These are phyloP conservation scores for Lactifluus subvellereus DNA, from an alignment of 768 basidiomycete genomes.

Conservation along the genomic window DNA sequence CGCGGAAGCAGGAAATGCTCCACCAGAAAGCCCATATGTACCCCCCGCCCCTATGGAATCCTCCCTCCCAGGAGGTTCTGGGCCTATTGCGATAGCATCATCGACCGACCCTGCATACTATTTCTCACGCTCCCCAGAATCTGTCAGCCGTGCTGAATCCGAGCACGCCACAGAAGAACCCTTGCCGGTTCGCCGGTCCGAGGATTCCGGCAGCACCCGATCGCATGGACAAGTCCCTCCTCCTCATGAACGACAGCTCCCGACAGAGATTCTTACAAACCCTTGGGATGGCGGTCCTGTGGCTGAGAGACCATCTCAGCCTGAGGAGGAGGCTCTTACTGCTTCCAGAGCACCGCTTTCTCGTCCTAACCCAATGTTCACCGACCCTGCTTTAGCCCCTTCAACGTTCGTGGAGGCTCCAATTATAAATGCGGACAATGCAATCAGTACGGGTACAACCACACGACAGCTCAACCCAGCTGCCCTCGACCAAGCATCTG, in stretches of 20 bases:
- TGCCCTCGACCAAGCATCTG: background rate
- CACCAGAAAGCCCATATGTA: too few species aligned
- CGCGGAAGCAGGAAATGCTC: too few species aligned
- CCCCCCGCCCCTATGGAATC: too few species aligned
- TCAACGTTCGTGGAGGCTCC: background rate
- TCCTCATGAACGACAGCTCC: conserved; percentile 10
- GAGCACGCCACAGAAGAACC: conserved; percentile 16
- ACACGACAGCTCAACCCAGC: conserved; percentile 10
- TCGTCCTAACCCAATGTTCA: background rate
- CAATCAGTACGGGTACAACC: background rate
- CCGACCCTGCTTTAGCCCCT: conserved; percentile 6
- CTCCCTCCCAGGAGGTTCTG: background rate
- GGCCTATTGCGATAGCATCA: background rate
- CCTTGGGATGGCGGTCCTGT: conserved; percentile 12
- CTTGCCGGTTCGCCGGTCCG: conserved; percentile 20
- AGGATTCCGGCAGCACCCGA: conserved; percentile 15
- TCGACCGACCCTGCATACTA: conserved; percentile 19
- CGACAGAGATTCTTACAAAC: background rate
- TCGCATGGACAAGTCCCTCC: conserved; percentile 17
- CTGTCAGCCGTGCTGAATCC: conserved; percentile 22
- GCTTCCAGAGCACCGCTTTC: background rate
- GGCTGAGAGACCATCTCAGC: conserved; percentile 4
- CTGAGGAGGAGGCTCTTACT: background rate
- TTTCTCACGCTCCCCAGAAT: conserved; percentile 23
- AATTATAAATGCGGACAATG: background rate